Conservation (phyloP, 768 basidiomycete species). For the Leccinum uliginosum region DNA sequence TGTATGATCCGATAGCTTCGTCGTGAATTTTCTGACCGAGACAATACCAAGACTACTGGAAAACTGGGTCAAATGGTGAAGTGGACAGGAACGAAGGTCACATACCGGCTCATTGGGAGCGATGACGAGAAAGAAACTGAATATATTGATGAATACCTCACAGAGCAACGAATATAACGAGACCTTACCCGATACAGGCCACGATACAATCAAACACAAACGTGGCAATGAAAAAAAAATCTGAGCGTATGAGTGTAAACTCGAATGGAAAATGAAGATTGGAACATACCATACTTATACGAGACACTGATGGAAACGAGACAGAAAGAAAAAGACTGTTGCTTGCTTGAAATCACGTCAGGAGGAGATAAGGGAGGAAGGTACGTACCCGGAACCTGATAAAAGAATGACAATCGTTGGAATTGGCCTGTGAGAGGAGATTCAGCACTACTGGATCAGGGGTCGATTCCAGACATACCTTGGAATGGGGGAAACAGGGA, state of each 20-base stretch:
- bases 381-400: neutral
- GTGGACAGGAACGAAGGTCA: neutral
- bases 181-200: constrained; percentile 5
- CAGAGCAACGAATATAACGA: neutral
- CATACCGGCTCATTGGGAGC: constrained; percentile 1
- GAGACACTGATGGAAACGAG: neutral
- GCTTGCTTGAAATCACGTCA: neutral
- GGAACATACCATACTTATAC: constrained; percentile 3
- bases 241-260: neutral
- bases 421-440: neutral
- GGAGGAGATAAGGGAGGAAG: neutral
- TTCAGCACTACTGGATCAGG: neutral
- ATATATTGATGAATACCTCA: neutral
- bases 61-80: neutral
- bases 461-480: neutral
- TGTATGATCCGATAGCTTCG: neutral
- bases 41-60: constrained; percentile 6
- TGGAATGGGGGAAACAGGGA: neutral
- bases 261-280: neutral
- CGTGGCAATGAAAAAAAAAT: neutral
- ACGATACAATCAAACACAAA: neutral
- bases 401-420: constrained; percentile 17
- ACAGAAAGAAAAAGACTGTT: neutral
- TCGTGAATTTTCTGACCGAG: constrained; percentile 10
- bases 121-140: neutral